Base-by-base conservation (phyloP, 345 rosid species). In the Jatropha curcas region DNA sequence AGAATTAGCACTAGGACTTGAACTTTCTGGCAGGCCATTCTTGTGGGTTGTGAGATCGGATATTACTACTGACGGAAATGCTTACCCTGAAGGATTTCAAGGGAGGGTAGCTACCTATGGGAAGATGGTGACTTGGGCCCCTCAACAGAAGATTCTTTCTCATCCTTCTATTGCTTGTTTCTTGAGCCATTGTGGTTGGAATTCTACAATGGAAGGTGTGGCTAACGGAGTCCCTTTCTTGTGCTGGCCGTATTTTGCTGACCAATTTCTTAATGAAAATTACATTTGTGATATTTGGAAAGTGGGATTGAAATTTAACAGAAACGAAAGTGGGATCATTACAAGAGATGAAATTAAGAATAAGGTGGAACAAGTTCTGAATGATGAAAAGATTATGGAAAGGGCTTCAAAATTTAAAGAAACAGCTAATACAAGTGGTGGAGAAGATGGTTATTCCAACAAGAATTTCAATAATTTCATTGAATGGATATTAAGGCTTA, bases 181-280 rank as follows among this genome's bases (percentile, higher is more conserved):
- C 30, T 24, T 65, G 55, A 65, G 35, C 51, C 68, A 65, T 27
- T 65, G 68, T 25, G 68, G 68, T 65, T 65, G 68, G 68, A 65
- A 65, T 14, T 65, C 68, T 4, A 65, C 37, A 1, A 25, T 65
- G 68, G 68, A 65, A 65, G 68, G 55, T 25, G 55, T 65, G 7
- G 68, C 55, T 24, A 43, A 65, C 45, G 68, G 68, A 5, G 68
- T 65, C 0, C 68, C 68, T 43, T 65, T 65, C 51, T 13, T 65
- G 24, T 65, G 68, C 35, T 65, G 35, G 55, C 68, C 68, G 28
- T 43, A 45, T 11, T 65, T 65, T 27, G 55, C 55, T 14, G 68
- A 65, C 10, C 68, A 65, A 9, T 45, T 45, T 4, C 1, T 27
- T 25, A 65, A 65, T 27, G 55, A 65, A 24, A 65, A 24, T 13